Evolutionary conservation across 129 eudicot genomes (phyloP).

Genomic region (Ambrosia artemisiifolia): DNA sequence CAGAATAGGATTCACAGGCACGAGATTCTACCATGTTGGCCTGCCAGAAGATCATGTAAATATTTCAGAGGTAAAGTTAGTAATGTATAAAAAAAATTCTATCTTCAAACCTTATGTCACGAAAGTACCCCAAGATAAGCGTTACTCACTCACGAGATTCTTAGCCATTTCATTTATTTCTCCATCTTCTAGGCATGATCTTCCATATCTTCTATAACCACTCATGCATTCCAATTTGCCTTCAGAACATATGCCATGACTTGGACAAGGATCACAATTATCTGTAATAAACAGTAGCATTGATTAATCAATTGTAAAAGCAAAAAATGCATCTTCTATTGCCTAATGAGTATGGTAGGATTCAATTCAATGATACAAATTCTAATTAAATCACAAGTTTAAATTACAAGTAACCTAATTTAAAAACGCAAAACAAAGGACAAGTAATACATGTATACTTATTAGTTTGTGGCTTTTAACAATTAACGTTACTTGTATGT

Average conservation of each 20-base stretch:
- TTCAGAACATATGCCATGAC: constrained; percentile 65
- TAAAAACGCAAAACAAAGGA: background rate
- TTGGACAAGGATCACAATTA: constrained; percentile 83
- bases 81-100: background rate
- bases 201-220: constrained; percentile 76
- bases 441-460: background rate
- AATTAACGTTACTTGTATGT: background rate
- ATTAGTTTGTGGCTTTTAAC: background rate
- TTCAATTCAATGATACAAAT: background rate
- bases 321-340: background rate
- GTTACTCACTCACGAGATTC: constrained; percentile 67
- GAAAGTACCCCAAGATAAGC: constrained; percentile 24
- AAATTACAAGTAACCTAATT: background rate
- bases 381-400: background rate
- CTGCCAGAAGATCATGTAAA: constrained; percentile 47
- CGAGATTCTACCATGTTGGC: constrained; percentile 57
- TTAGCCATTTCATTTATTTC: constrained; percentile 60
- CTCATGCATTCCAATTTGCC: constrained; percentile 71
- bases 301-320: background rate
- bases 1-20: constrained; percentile 65
- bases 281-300: constrained; percentile 46
- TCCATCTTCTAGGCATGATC: constrained; percentile 78
- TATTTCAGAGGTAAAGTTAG: constrained; percentile 3
- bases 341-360: background rate
- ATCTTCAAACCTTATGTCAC: constrained; percentile 20